Evolutionary conservation across 1,139 yeast species (phyloP).

Genomic region (Suhomyces yuchorum): DNA sequence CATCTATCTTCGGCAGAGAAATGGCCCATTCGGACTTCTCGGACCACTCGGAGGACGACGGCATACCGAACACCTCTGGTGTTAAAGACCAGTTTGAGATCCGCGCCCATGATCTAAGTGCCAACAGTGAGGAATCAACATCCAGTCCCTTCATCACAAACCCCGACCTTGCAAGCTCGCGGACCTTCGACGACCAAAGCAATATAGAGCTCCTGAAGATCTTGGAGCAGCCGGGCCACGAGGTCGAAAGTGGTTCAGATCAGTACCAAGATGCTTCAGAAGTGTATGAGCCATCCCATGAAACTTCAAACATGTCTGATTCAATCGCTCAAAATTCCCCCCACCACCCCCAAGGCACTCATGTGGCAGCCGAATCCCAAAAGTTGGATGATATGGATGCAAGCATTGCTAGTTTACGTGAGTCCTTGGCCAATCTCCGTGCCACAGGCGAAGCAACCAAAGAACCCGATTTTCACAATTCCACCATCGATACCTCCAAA

Average conservation of each 20-base stretch:
- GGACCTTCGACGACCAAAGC: slow-evolving; percentile 2
- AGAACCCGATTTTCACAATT: slow-evolving; percentile 21
- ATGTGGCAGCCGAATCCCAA: slow-evolving; percentile 2
- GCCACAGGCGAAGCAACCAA: slow-evolving; percentile 6
- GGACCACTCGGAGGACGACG: not conserved
- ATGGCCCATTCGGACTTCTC: not conserved
- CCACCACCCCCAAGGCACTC: not conserved
- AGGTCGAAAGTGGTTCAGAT: slow-evolving; percentile 9
- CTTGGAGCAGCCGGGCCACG: slow-evolving; percentile 1
- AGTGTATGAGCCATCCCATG: slow-evolving; percentile 2
- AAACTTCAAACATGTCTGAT: slow-evolving; percentile 7
- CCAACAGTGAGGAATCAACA: slow-evolving; percentile 6
- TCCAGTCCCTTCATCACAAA: slow-evolving; percentile 39
- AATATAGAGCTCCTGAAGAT: slow-evolving; percentile 8
- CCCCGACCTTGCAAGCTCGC: slow-evolving; percentile 19
- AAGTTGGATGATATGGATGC: slow-evolving; percentile 23
- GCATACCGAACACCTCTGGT: not conserved
- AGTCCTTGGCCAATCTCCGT: slow-evolving; percentile 24
- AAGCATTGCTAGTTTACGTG: slow-evolving; percentile 27
- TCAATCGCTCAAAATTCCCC: not conserved
- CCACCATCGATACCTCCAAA: slow-evolving; percentile 27
- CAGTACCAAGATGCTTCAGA: slow-evolving; percentile 14
- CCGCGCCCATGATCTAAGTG: not conserved
- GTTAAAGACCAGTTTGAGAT: not conserved
- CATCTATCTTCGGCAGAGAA: not conserved